Evolutionary conservation across 2,329 filamentous ascomycete genomes (phyloP).

Genomic region (Pleomassaria siparia): DNA sequence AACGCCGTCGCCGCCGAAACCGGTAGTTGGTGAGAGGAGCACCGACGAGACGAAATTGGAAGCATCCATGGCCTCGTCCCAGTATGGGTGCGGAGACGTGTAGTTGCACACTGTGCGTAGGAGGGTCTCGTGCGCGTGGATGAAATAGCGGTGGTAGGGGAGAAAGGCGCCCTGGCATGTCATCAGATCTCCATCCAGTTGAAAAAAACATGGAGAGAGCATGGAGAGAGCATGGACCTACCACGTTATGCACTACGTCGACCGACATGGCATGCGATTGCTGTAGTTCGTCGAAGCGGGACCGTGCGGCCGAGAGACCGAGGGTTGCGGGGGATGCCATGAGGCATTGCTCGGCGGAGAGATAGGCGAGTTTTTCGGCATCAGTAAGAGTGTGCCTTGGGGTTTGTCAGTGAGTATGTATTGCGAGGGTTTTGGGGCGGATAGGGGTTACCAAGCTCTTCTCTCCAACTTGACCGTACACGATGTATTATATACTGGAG

Average conservation of each 20-base stretch:
- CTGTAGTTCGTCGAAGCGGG: slow-evolving; percentile 18
- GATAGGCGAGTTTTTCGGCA: slow-evolving; percentile 13
- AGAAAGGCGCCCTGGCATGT: slow-evolving; percentile 31
- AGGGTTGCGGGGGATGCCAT: slow-evolving; percentile 14
- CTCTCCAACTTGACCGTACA: too few relatives aligned
- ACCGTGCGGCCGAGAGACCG: slow-evolving; percentile 4
- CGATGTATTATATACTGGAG: too few relatives aligned
- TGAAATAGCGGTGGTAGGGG: slow-evolving; percentile 40
- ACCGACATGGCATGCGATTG: slow-evolving; percentile 9
- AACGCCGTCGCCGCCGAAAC: slow-evolving; percentile 23
- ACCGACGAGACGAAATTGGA: slow-evolving; percentile 15
- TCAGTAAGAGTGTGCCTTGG: slow-evolving; percentile 18
- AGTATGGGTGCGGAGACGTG: slow-evolving; percentile 35
- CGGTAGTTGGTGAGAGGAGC: slow-evolving; percentile 15
- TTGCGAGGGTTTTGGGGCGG: too few relatives aligned
- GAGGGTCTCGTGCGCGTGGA: slow-evolving; percentile 33
- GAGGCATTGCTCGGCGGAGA: slow-evolving; percentile 18
- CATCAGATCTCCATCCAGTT: too few relatives aligned
- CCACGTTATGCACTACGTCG: slow-evolving; percentile 10
- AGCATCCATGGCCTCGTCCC: slow-evolving; percentile 22
- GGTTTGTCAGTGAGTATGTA: too few relatives aligned
- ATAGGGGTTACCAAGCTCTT: too few relatives aligned
- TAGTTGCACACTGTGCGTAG: slow-evolving; percentile 37
- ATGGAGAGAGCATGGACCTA: slow-evolving; percentile 1
- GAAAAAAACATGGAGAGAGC: too few relatives aligned